Base-by-base conservation (phyloP, 441 rosid genomes). In the Melianthus villosus region DNA sequence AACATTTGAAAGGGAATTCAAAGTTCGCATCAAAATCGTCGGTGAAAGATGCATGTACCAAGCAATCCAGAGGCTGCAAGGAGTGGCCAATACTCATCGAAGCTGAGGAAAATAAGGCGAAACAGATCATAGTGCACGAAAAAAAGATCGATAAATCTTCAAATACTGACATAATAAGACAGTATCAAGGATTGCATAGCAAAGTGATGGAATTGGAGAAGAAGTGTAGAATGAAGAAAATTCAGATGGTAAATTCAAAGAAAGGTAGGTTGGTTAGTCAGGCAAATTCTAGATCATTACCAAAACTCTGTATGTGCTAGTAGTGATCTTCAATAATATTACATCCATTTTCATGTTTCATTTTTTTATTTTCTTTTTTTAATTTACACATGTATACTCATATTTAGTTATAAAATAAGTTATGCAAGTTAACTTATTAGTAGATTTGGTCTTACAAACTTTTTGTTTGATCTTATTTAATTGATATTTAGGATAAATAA, bases 221-320 rank as follows among this genome's bases (percentile, higher is more conserved):
- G 39, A 4, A 14, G 7, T 35, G 25, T 35, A 35, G 23, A 12
- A 9, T 35, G 23, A 14, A 16, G 25, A 22, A 57, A 40, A 41
- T 50, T 17, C 50, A 54, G 27, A 40, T 50, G 37, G 50, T 50
- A 38, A 16, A 42, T 35, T 42, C 28, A 16, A 42, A 44, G 1
- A 50, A 54, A 38, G 22, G 51, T 34, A 50, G 59, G 44, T 28
- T 46, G 2, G 48, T 46, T 20, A 51, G 48, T 38, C 25, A 42
- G n/a, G n/a, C n/a, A 8, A 65, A 59, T 28, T 34, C 51, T 41
- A 59, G 56, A 46, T 37, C 40, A 28, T 55, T 60, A 49, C 73
- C 71, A 12, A 58, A 41, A 58, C 59, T 64, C 3, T 67, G 73
- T 57, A n/a, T n/a, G n/a, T n/a, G n/a, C n/a, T n/a, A n/a, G n/a